Evolutionary conservation across 805 yeast species (phyloP).

Genomic region (Saccharomycopsis olivae): DNA sequence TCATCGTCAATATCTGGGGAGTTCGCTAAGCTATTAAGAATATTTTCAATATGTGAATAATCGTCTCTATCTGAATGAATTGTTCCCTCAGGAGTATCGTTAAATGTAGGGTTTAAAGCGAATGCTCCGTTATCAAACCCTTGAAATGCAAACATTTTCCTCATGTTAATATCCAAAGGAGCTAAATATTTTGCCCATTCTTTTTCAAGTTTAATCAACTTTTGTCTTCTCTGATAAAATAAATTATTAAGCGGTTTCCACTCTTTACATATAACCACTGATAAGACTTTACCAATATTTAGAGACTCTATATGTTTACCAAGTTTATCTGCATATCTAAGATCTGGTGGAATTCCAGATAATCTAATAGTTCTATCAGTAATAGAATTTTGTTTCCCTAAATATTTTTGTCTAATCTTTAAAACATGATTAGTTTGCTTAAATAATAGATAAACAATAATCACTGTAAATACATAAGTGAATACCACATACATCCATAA

Average conservation of each 20-base stretch:
- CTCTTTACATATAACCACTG: conserved; percentile 73
- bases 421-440: conserved; percentile 68
- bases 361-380: conserved; percentile 86
- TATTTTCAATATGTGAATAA: conserved; percentile 4
- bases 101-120: conserved; percentile 4
- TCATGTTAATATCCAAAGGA: conserved; percentile 19
- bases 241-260: conserved; percentile 69
- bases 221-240: conserved; percentile 44
- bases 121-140: conserved; percentile 11
- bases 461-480: conserved; percentile 73
- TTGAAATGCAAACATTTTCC: conserved; percentile 8
- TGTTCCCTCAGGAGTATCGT: too few species aligned
- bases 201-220: conserved; percentile 51
- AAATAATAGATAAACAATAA: conserved; percentile 50
- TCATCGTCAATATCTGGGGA: conserved; percentile 2
- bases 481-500: conserved; percentile 82
- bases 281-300: conserved; percentile 69
- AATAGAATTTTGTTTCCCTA: conserved; percentile 79
- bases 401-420: conserved; percentile 62
- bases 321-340: conserved; percentile 62
- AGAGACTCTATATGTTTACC: conserved; percentile 67
- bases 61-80: background rate
- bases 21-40: background rate
- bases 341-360: conserved; percentile 78
- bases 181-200: conserved; percentile 65